Evolutionary conservation across 352 stramenopile species (phyloP).

Genomic region (Globisporangium rhizosaccharum): DNA sequence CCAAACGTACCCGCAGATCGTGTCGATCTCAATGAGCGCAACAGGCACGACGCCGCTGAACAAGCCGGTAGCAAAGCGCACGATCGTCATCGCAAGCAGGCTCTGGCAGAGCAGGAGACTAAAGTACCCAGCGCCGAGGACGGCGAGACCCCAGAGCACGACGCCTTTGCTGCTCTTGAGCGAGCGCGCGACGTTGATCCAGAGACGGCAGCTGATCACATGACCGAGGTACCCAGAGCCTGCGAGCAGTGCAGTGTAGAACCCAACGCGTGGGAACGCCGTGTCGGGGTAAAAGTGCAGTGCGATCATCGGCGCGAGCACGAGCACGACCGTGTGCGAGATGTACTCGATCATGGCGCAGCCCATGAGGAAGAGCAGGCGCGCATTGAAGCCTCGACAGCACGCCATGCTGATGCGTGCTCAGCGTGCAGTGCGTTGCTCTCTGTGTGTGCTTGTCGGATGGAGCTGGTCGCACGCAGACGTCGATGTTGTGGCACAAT

Average conservation of each 20-base stretch:
- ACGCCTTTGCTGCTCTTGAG: slow-evolving; percentile 77
- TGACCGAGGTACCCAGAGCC: slow-evolving; percentile 65
- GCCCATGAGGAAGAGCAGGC: slow-evolving; percentile 74
- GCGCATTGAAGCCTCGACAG: slow-evolving; percentile 64
- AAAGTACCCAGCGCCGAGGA: slow-evolving; percentile 63
- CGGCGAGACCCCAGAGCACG: slow-evolving; percentile 72
- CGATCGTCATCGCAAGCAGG: slow-evolving; percentile 66
- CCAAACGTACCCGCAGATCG: slow-evolving; percentile 56
- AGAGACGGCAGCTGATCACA: slow-evolving; percentile 65
- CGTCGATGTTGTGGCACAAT: background rate
- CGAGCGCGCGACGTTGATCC: slow-evolving; percentile 71
- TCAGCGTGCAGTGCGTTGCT: too few relatives aligned
- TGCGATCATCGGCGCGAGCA: slow-evolving; percentile 64
- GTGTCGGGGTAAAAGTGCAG: slow-evolving; percentile 76
- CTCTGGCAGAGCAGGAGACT: slow-evolving; percentile 74
- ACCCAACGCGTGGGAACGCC: slow-evolving; percentile 63
- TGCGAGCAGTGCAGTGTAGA: slow-evolving; percentile 72
- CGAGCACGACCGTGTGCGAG: slow-evolving; percentile 61
- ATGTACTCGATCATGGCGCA: slow-evolving; percentile 80
- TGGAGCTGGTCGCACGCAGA: too few relatives aligned
- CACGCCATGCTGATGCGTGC: slow-evolving; percentile 24
- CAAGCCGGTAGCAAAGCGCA: slow-evolving; percentile 70
- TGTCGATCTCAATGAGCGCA: slow-evolving; percentile 77
- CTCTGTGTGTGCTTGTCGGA: background rate
- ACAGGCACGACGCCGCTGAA: slow-evolving; percentile 72